A percentile compares a stretch with the other conserved stretches of the same genome.
These are phyloP conservation scores for Mortierella sp. DNA, from an alignment of 371 early-diverging fungal species.

Conservation along the genomic window DNA sequence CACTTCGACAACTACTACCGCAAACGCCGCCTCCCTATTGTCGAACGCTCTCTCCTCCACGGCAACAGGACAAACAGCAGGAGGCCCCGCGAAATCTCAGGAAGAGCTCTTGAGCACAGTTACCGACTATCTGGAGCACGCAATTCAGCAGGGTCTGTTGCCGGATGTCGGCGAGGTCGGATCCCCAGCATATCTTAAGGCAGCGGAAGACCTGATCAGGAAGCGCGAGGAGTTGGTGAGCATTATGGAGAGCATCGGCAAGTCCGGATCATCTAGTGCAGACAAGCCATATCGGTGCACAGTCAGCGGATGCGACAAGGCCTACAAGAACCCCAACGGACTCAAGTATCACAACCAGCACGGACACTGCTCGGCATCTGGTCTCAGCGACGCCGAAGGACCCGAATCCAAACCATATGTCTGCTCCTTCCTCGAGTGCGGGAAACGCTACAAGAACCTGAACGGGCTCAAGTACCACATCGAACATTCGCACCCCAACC, in stretches of 20 bases:
- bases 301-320: conserved; percentile 89
- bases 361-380: conserved; percentile 77
- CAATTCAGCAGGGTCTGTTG: conserved; percentile 50
- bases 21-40: neutral
- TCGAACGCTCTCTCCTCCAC: conserved; percentile 11
- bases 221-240: conserved; percentile 52
- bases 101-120: conserved; percentile 50
- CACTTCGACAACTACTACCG: neutral
- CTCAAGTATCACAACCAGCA: conserved; percentile 95
- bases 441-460: conserved; percentile 96
- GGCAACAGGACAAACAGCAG: conserved; percentile 4
- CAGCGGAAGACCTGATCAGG: conserved; percentile 47
- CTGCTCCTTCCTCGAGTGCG: conserved; percentile 89
- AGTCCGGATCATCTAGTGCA: conserved; percentile 52
- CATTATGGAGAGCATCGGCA: conserved; percentile 52
- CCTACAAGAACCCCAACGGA: conserved; percentile 99
- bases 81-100: conserved; percentile 19
- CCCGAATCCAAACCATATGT: conserved; percentile 83
- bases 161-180: conserved; percentile 48
- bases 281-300: conserved; percentile 88
- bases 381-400: conserved; percentile 64
- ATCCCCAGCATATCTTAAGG: conserved; percentile 32
- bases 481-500: conserved; percentile 81
- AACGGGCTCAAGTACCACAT: conserved; percentile 98
- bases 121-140: conserved; percentile 48